phyloP scores from a whole-genome alignment of 208 protist genomes.

The Sergeia podlipaevii region DNA sequence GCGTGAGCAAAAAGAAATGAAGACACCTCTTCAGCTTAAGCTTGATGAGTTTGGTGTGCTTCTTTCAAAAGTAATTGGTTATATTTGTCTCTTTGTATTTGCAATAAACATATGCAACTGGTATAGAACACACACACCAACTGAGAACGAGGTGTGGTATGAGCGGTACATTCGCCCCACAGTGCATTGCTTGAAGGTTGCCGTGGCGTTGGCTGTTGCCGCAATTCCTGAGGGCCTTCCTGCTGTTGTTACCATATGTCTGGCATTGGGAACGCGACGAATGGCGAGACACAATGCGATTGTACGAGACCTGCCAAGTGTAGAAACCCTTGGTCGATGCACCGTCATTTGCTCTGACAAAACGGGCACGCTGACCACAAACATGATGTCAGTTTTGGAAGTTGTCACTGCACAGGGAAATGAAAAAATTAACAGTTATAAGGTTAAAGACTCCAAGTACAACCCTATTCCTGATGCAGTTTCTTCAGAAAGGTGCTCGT shows the following conservation, averaged over 20 bases:
- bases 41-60: slow-evolving; percentile 95
- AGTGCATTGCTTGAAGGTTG: slow-evolving; percentile 95
- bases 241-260: slow-evolving; percentile 95
- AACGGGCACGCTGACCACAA: slow-evolving; percentile 99
- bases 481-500: slow-evolving; percentile 15
- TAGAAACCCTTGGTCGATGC: slow-evolving; percentile 97
- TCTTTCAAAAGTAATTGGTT: slow-evolving; percentile 89
- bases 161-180: slow-evolving; percentile 57
- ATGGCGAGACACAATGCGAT: slow-evolving; percentile 97
- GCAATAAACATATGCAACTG: slow-evolving; percentile 87
- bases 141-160: slow-evolving; percentile 34
- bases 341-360: slow-evolving; percentile 99
- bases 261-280: slow-evolving; percentile 93
- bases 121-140: slow-evolving; percentile 77
- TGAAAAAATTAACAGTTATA: slow-evolving; percentile 21
- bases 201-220: slow-evolving; percentile 96
- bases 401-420: slow-evolving; percentile 35
- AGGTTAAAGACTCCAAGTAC: slow-evolving; percentile 48
- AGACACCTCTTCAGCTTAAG: slow-evolving; percentile 94
- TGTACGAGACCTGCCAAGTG: slow-evolving; percentile 93
- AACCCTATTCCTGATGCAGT: slow-evolving; percentile 39
- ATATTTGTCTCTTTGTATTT: slow-evolving; percentile 89
- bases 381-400: slow-evolving; percentile 95
- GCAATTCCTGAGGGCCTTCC: slow-evolving; percentile 98
- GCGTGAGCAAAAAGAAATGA: slow-evolving; percentile 78